Evolutionary conservation across 2,329 filamentous ascomycete species (phyloP).

Genomic region (Akanthomyces dipterigenus): DNA sequence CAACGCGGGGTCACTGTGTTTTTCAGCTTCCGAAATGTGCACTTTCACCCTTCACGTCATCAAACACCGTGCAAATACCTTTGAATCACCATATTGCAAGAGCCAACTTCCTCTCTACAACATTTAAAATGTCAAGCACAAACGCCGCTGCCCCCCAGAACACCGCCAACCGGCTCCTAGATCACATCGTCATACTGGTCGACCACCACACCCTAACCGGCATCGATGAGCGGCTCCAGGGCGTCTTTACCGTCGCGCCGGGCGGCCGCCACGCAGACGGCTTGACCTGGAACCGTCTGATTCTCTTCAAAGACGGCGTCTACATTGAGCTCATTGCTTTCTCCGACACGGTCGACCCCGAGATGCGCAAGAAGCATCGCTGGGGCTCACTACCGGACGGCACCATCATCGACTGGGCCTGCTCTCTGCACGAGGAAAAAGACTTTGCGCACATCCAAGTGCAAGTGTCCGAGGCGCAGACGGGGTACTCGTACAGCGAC

Average conservation of each 20-base stretch:
- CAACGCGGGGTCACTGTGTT: conserved; percentile 4
- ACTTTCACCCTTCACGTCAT: neutral
- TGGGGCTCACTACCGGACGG: conserved; percentile 50
- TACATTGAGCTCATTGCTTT: conserved; percentile 64
- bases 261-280: conserved; percentile 57
- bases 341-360: conserved; percentile 35
- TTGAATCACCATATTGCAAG: neutral
- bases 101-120: too few species aligned
- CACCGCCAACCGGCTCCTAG: conserved; percentile 31
- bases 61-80: neutral
- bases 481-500: conserved; percentile 38
- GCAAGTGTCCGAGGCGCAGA: conserved; percentile 24
- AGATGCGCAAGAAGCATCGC: conserved; percentile 41
- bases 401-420: conserved; percentile 53
- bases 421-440: conserved; percentile 35
- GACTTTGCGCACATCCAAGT: conserved; percentile 33
- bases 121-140: neutral
- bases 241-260: conserved; percentile 50
- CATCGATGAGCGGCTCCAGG: conserved; percentile 43
- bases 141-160: too few species aligned
- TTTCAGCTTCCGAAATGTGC: neutral
- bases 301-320: conserved; percentile 55
- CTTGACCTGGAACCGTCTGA: conserved; percentile 54
- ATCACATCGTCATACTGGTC: conserved; percentile 60
- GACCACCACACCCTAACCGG: conserved; percentile 40